Conservation (phyloP, 2,329 filamentous ascomycete species). For the Curvularia verruculosa region DNA sequence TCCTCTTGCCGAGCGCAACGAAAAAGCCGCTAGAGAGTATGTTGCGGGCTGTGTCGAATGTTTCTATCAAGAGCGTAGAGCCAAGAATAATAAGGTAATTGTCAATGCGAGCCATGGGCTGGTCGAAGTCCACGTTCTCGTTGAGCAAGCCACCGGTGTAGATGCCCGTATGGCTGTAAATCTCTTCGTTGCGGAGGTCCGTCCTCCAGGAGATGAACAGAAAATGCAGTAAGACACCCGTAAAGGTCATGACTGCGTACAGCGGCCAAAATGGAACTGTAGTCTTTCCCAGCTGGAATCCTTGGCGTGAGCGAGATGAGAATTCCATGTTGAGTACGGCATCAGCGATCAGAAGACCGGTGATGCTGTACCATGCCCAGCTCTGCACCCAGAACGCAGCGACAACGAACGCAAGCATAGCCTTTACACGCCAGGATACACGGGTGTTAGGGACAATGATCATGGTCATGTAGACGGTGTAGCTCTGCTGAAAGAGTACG, state of each 20-base stretch:
- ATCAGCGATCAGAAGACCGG: constrained; percentile 57
- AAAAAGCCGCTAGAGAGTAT: constrained; percentile 46
- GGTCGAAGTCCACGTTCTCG: constrained; percentile 37
- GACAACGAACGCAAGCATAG: constrained; percentile 49
- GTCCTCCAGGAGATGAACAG: constrained; percentile 52
- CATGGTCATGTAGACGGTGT: constrained; percentile 58
- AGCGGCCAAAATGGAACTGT: constrained; percentile 40
- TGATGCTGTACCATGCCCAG: constrained; percentile 56
- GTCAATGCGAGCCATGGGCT: constrained; percentile 51
- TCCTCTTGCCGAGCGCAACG: constrained; percentile 50
- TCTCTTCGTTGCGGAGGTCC: constrained; percentile 45
- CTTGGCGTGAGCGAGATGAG: constrained; percentile 27
- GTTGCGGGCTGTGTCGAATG: constrained; percentile 44
- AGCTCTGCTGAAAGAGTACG: constrained; percentile 55
- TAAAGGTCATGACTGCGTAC: constrained; percentile 39
- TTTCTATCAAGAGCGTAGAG: constrained; percentile 51
- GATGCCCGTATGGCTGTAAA: constrained; percentile 51
- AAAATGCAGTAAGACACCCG: constrained; percentile 52
- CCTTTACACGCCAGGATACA: constrained; percentile 50
- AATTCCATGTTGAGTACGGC: constrained; percentile 53
- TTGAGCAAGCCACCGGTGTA: constrained; percentile 51
- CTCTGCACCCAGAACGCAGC: constrained; percentile 57
- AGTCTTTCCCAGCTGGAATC: constrained; percentile 21
- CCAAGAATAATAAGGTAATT: constrained; percentile 55
- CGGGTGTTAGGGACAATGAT: constrained; percentile 55